Conservation (phyloP, 306 rosid genomes). For the Trifolium fragiferum region DNA sequence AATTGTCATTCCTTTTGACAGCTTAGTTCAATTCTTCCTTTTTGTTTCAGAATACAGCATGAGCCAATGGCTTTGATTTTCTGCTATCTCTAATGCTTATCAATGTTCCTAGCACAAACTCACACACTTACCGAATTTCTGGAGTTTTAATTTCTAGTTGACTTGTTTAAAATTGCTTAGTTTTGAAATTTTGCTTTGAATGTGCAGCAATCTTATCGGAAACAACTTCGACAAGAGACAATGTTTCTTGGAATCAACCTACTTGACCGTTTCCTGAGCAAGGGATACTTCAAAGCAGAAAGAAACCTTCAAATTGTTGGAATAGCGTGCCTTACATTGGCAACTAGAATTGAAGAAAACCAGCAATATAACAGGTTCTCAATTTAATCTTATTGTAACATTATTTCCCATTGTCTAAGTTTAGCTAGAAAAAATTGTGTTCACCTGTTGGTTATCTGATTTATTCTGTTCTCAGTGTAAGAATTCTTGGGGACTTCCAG, state of each 20-base stretch:
- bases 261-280: slow-evolving; percentile 78
- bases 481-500: too few relatives aligned
- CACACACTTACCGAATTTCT: background rate
- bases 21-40: background rate
- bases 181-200: slow-evolving; percentile 38
- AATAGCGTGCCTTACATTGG: slow-evolving; percentile 82
- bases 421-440: background rate
- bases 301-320: slow-evolving; percentile 74
- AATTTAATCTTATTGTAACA: slow-evolving; percentile 10
- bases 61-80: background rate
- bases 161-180: slow-evolving; percentile 12
- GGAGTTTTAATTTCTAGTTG: background rate
- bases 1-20: background rate
- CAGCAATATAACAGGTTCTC: slow-evolving; percentile 75
- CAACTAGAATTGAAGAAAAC: slow-evolving; percentile 91
- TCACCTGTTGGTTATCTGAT: background rate
- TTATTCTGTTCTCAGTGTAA: too few relatives aligned
- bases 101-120: background rate
- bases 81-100: background rate
- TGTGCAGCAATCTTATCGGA: slow-evolving; percentile 59
- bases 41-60: background rate
- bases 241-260: slow-evolving; percentile 80
- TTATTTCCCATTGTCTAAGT: background rate
- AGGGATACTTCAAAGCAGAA: slow-evolving; percentile 74
- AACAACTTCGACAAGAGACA: slow-evolving; percentile 80